These are phyloP conservation scores for Fusarium subtropicale DNA, from an alignment of 2,329 filamentous ascomycete species.

Conservation along the genomic window DNA sequence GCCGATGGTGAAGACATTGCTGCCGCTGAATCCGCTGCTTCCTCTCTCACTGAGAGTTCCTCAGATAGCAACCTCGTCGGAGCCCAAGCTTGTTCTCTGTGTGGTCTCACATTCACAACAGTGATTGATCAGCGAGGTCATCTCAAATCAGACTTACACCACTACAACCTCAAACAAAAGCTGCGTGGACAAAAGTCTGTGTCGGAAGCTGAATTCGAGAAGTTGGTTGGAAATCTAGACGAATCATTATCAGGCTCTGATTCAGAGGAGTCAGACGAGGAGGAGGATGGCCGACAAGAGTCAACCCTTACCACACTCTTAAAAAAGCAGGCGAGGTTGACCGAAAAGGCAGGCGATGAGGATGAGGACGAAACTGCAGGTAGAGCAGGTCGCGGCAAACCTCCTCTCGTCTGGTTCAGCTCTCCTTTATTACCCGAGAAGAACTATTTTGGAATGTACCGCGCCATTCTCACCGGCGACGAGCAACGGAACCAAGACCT, in stretches of 20 bases:
- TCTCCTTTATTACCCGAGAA: slow-evolving; percentile 80
- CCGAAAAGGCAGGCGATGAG: slow-evolving; percentile 61
- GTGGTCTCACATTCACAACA: slow-evolving; percentile 75
- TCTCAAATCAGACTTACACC: slow-evolving; percentile 88
- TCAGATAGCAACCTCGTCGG: slow-evolving; percentile 61
- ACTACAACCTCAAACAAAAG: slow-evolving; percentile 95
- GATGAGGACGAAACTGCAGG: slow-evolving; percentile 55
- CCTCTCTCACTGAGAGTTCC: slow-evolving; percentile 41
- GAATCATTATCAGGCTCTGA: slow-evolving; percentile 94
- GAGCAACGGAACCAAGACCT: slow-evolving; percentile 74
- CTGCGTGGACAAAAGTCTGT: slow-evolving; percentile 78
- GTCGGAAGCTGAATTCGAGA: slow-evolving; percentile 86
- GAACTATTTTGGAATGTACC: slow-evolving; percentile 86
- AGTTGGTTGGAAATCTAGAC: slow-evolving; percentile 84
- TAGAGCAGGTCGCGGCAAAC: slow-evolving; percentile 70
- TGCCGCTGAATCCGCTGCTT: slow-evolving; percentile 40
- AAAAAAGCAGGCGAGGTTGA: slow-evolving; percentile 83
- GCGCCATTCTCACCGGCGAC: slow-evolving; percentile 78
- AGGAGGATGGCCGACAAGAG: slow-evolving; percentile 68
- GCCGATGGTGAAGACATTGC: slow-evolving; percentile 43
- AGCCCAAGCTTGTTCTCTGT: slow-evolving; percentile 84
- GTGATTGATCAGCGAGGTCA: slow-evolving; percentile 87
- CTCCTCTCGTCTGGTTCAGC: slow-evolving; percentile 86
- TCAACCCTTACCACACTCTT: slow-evolving; percentile 80
- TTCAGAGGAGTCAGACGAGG: slow-evolving; percentile 76